These are phyloP conservation scores for Chalara sp. DNA, from an alignment of 2,329 filamentous ascomycete species.

Conservation along the genomic window DNA sequence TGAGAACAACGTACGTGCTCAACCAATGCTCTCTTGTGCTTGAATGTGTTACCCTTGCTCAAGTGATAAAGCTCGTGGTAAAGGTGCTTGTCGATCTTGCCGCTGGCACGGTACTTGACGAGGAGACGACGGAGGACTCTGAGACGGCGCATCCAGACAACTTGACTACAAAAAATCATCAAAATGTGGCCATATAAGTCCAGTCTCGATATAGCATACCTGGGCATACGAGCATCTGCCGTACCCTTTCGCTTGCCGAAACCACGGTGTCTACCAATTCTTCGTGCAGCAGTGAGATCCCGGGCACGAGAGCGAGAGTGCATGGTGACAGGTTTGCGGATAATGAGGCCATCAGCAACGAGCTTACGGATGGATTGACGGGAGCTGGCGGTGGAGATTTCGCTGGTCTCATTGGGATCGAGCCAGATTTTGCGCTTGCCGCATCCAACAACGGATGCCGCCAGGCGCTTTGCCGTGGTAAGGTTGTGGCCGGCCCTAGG, in stretches of 20 bases:
- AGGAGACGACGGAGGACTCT: constrained; percentile 98
- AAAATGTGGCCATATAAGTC: constrained; percentile 11
- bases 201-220: constrained; percentile 49
- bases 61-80: constrained; percentile 99
- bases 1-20: constrained; percentile 86
- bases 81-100: constrained; percentile 99
- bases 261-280: constrained; percentile 95
- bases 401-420: constrained; percentile 97
- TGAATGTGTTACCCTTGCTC: constrained; percentile 99
- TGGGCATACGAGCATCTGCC: constrained; percentile 97
- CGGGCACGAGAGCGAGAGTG: constrained; percentile 96
- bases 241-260: constrained; percentile 99
- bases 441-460: constrained; percentile 96
- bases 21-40: constrained; percentile 99
- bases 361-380: constrained; percentile 99
- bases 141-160: constrained; percentile 99
- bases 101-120: constrained; percentile 98
- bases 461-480: constrained; percentile 99
- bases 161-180: constrained; percentile 53
- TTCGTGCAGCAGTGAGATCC: constrained; percentile 87
- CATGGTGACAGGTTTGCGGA: constrained; percentile 99
- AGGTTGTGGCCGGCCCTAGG: constrained; percentile 82
- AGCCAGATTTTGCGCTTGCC: constrained; percentile 99
- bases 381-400: constrained; percentile 99
- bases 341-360: constrained; percentile 99